Conservation (phyloP, 2,329 filamentous ascomycete genomes). For the Xylariaceae sp. region DNA sequence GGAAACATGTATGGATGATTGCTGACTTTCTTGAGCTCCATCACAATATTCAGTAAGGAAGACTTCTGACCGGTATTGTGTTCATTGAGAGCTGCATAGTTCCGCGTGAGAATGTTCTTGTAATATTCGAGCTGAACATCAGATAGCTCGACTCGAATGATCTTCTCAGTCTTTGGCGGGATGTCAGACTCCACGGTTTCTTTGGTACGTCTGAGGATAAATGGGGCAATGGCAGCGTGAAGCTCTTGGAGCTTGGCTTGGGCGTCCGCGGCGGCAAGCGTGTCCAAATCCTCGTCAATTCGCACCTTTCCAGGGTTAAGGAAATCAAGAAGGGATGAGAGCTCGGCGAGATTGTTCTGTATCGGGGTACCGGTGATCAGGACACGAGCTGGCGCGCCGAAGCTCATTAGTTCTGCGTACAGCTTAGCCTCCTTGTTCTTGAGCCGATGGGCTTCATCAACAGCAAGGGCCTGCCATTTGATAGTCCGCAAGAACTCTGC, state of each 20-base stretch:
- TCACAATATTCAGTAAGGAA: slow-evolving; percentile 95
- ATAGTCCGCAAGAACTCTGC: slow-evolving; percentile 78
- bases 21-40: slow-evolving; percentile 98
- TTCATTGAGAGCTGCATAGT: slow-evolving; percentile 90
- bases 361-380: slow-evolving; percentile 96
- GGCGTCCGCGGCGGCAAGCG: slow-evolving; percentile 69
- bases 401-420: slow-evolving; percentile 77
- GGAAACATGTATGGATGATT: slow-evolving; percentile 99
- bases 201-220: slow-evolving; percentile 92
- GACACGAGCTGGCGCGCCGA: slow-evolving; percentile 81
- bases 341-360: slow-evolving; percentile 90
- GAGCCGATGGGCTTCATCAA: slow-evolving; percentile 93
- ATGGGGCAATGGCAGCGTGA: slow-evolving; percentile 82
- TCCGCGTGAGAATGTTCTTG: slow-evolving; percentile 96
- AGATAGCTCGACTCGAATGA: slow-evolving; percentile 93
- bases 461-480: slow-evolving; percentile 95
- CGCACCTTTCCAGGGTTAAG: slow-evolving; percentile 89
- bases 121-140: slow-evolving; percentile 97
- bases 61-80: slow-evolving; percentile 88
- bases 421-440: slow-evolving; percentile 96
- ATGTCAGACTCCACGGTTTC: slow-evolving; percentile 96
- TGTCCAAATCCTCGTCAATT: slow-evolving; percentile 87
- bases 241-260: slow-evolving; percentile 82
- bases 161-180: slow-evolving; percentile 96
- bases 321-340: slow-evolving; percentile 91